Evolutionary conservation across 331 rosid genomes (phyloP).

Genomic region (Pyrus hybrid): DNA sequence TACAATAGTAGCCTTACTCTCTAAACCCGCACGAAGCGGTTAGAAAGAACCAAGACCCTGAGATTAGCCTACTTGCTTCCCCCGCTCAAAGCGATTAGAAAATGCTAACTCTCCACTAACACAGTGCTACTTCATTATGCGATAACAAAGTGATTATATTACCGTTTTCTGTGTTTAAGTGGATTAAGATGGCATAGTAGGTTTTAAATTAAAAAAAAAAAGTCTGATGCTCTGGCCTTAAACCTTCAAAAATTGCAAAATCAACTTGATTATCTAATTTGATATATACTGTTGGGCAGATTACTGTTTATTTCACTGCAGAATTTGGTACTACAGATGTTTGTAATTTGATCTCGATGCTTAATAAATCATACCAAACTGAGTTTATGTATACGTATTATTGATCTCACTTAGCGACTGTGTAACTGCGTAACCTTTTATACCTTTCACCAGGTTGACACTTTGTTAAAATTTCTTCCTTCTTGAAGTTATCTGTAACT

Average conservation of each 20-base stretch:
- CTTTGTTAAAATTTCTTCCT: not conserved
- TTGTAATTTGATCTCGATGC: not conserved
- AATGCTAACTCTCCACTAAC: too few relatives aligned
- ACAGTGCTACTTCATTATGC: not conserved
- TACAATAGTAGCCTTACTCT: too few relatives aligned
- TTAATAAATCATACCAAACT: not conserved
- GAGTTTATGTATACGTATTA: not conserved
- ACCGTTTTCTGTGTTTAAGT: conserved; percentile 1
- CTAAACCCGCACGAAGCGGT: too few relatives aligned
- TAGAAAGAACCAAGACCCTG: too few relatives aligned
- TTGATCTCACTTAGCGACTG: not conserved
- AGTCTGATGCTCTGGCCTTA: conserved; percentile 9
- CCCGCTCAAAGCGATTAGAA: too few relatives aligned
- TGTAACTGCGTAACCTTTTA: not conserved
- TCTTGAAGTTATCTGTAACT: not conserved
- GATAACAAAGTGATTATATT: not conserved
- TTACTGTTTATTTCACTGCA: not conserved
- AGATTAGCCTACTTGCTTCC: too few relatives aligned
- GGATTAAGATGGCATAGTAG: conserved; percentile 1
- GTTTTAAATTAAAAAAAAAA: conserved; percentile 6
- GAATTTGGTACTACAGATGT: not conserved
- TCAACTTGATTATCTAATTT: conserved; percentile 8
- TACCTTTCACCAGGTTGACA: not conserved
- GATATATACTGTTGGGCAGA: not conserved
- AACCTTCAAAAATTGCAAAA: not conserved